Evolutionary conservation across 148 eudicot species (phyloP).

Genomic region (Cornus florida): DNA sequence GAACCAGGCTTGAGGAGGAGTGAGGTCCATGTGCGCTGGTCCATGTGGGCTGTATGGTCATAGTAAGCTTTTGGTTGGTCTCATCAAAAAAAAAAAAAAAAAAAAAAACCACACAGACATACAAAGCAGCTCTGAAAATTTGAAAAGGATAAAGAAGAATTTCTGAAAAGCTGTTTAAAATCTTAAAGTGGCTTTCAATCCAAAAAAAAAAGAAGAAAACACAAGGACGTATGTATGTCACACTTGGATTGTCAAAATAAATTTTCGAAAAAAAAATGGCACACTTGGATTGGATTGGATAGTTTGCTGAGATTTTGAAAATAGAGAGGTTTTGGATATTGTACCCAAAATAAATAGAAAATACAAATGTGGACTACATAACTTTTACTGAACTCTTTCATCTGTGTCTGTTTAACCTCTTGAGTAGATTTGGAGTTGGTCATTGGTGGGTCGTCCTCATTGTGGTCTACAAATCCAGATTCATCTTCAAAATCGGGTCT

Average conservation of each 20-base stretch:
- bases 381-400: slow-evolving; percentile 40
- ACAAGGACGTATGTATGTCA: too few relatives aligned
- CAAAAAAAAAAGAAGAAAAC: too few relatives aligned
- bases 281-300: background rate
- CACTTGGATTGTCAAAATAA: too few relatives aligned
- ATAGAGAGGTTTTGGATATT: background rate
- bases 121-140: background rate
- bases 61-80: too few relatives aligned
- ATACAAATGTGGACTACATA: slow-evolving; percentile 13
- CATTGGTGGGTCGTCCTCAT: slow-evolving; percentile 16
- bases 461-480: slow-evolving; percentile 29
- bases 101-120: too few relatives aligned
- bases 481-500: slow-evolving; percentile 17
- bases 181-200: too few relatives aligned
- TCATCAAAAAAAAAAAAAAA: too few relatives aligned
- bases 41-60: too few relatives aligned
- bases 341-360: background rate
- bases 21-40: too few relatives aligned
- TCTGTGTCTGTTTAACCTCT: slow-evolving; percentile 36
- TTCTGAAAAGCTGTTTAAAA: background rate
- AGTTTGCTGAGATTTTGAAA: background rate
- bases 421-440: slow-evolving; percentile 46
- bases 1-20: too few relatives aligned
- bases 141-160: background rate
- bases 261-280: too few relatives aligned